Conservation (phyloP, 306 rosid genomes). For the Glycine tomentella region DNA sequence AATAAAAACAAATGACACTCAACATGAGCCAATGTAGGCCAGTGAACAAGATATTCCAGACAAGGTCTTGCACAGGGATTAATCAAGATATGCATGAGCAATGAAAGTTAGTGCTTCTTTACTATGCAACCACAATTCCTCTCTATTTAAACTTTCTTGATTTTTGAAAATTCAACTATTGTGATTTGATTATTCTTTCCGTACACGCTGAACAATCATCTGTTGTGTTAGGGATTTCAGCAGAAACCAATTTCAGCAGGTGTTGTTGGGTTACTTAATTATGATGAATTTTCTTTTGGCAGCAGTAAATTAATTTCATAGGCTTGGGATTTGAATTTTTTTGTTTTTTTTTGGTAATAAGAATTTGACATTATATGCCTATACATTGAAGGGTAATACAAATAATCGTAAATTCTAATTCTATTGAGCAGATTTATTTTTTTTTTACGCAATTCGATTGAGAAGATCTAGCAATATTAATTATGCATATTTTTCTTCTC, state of each 20-base stretch:
- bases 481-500: background rate
- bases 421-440: too few relatives aligned
- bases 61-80: slow-evolving; percentile 59
- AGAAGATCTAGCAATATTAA: too few relatives aligned
- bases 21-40: slow-evolving; percentile 68
- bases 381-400: too few relatives aligned
- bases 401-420: too few relatives aligned
- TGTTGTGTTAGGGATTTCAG: slow-evolving; percentile 48
- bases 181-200: slow-evolving; percentile 58
- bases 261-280: slow-evolving; percentile 43
- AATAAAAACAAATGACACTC: slow-evolving; percentile 54
- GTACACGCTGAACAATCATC: slow-evolving; percentile 55
- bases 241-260: slow-evolving; percentile 30
- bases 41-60: slow-evolving; percentile 88
- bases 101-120: slow-evolving; percentile 61
- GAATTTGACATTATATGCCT: too few relatives aligned
- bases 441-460: too few relatives aligned
- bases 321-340: slow-evolving; percentile 40
- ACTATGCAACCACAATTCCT: slow-evolving; percentile 35
- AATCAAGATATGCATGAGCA: slow-evolving; percentile 64
- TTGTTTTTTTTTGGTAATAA: slow-evolving; percentile 25
- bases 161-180: slow-evolving; percentile 47
- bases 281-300: slow-evolving; percentile 13
- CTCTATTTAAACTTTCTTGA: background rate
- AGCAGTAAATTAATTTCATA: too few relatives aligned